A percentile compares a stretch with the other conserved stretches of the same genome.
Conservation (phyloP, 352 stramenopile genomes). For the Aphanomyces astaci region DNA sequence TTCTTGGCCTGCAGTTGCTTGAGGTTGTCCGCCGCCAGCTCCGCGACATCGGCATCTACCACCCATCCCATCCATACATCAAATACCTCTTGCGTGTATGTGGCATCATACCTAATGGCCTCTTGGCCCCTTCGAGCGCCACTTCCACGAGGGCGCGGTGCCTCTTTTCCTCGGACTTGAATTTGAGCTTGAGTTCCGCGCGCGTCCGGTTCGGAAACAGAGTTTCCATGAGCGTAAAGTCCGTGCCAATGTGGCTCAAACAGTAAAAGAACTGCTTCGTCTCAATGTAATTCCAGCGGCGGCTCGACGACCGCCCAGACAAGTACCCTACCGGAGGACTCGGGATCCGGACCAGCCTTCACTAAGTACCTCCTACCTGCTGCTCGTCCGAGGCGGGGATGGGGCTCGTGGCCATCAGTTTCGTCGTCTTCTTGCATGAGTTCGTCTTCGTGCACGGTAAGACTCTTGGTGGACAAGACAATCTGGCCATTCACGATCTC, state of each 20-base stretch:
- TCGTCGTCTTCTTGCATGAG: constrained; percentile 30
- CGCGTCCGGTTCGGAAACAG: constrained; percentile 74
- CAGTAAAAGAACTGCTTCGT: constrained; percentile 87
- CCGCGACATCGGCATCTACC: not conserved
- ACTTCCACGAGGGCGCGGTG: constrained; percentile 70
- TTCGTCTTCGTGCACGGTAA: constrained; percentile 50
- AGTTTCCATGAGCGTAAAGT: constrained; percentile 84
- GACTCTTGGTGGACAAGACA: constrained; percentile 61
- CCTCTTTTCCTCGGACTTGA: constrained; percentile 82
- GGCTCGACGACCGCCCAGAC: not conserved
- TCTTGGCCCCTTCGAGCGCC: constrained; percentile 55
- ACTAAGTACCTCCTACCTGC: too few relatives aligned
- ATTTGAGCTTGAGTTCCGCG: constrained; percentile 81
- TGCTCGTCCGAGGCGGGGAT: constrained; percentile 31
- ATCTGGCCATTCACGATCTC: constrained; percentile 82
- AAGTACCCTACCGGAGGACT: constrained; percentile 22
- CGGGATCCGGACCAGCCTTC: too few relatives aligned
- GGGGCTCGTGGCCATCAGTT: constrained; percentile 26
- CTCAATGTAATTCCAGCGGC: constrained; percentile 66
- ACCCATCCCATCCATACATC: too few relatives aligned
- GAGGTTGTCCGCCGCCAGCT: not conserved
- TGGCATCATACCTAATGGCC: constrained; percentile 39
- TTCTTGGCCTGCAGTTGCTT: constrained; percentile 11
- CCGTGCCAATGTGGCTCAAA: constrained; percentile 70
- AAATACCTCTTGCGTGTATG: not conserved